Conservation (phyloP, 441 rosid genomes). For the Pelargonium australe region DNA sequence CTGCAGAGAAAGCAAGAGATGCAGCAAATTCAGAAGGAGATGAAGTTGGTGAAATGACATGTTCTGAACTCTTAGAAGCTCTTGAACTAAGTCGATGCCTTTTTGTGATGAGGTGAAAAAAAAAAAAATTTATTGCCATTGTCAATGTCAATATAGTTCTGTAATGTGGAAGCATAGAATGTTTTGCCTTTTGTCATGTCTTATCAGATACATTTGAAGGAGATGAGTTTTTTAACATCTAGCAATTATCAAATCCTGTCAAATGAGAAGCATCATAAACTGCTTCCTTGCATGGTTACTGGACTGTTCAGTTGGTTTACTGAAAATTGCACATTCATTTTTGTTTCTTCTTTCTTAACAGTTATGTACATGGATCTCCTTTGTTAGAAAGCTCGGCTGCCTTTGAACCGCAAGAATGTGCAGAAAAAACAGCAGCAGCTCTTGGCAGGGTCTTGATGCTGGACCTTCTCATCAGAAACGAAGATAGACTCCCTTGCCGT, state of each 20-base stretch:
- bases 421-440: slow-evolving; percentile 79
- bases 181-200: not conserved
- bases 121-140: not conserved
- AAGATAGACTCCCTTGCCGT: slow-evolving; percentile 93
- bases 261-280: too few relatives aligned
- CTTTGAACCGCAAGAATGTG: slow-evolving; percentile 58
- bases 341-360: slow-evolving; percentile 25
- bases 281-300: too few relatives aligned
- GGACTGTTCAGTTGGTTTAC: not conserved
- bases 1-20: slow-evolving; percentile 85
- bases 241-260: too few relatives aligned
- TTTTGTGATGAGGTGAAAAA: slow-evolving; percentile 78
- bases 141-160: not conserved
- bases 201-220: too few relatives aligned
- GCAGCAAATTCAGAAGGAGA: slow-evolving; percentile 69
- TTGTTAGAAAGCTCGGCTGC: slow-evolving; percentile 72
- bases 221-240: too few relatives aligned
- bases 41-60: slow-evolving; percentile 85
- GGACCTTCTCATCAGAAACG: slow-evolving; percentile 96
- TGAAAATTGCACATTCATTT: not conserved
- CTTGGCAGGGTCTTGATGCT: slow-evolving; percentile 84
- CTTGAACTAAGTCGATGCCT: slow-evolving; percentile 98
- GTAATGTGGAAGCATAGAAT: not conserved
- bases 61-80: slow-evolving; percentile 96
- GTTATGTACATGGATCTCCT: slow-evolving; percentile 97